Evolutionary conservation across 2,329 filamentous ascomycete species (phyloP).

Genomic region (Sphaerulina musiva): DNA sequence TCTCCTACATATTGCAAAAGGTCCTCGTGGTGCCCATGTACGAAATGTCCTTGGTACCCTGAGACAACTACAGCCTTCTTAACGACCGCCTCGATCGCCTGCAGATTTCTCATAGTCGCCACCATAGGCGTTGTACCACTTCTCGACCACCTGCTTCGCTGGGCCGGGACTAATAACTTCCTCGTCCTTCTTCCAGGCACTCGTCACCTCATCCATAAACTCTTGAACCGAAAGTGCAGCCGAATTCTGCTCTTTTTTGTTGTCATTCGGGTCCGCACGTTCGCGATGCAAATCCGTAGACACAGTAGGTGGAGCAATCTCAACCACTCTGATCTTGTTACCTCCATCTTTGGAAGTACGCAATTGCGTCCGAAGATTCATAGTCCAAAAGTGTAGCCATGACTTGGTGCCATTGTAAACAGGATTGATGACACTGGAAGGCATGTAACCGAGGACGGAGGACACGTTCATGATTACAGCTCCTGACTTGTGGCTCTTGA

Average conservation of each 20-base stretch:
- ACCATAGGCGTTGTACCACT: conserved; percentile 39
- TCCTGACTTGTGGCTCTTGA: conserved; percentile 38
- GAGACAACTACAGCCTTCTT: neutral
- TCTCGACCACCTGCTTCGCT: conserved; percentile 37
- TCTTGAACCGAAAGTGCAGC: conserved; percentile 46
- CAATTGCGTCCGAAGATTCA: conserved; percentile 51
- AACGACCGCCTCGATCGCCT: neutral
- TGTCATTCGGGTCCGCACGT: conserved; percentile 50
- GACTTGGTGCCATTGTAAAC: conserved; percentile 56
- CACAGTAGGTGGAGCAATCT: conserved; percentile 52
- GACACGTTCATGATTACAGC: conserved; percentile 51
- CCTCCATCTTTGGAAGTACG: conserved; percentile 29
- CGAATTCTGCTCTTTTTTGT: conserved; percentile 53
- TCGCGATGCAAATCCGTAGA: conserved; percentile 52
- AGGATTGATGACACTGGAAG: conserved; percentile 50
- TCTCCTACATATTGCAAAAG: too few relatives aligned
- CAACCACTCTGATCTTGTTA: conserved; percentile 44
- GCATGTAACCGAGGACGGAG: conserved; percentile 49
- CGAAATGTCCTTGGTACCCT: neutral
- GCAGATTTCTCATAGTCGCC: conserved; percentile 25
- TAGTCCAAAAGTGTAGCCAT: conserved; percentile 52
- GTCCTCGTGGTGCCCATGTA: too few relatives aligned
- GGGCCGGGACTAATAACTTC: conserved; percentile 47
- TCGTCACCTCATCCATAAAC: conserved; percentile 47
- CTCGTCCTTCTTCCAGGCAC: conserved; percentile 43